These are phyloP conservation scores for Pyrenula massariospora DNA, from an alignment of 495 filamentous ascomycete genomes.

Conservation along the genomic window DNA sequence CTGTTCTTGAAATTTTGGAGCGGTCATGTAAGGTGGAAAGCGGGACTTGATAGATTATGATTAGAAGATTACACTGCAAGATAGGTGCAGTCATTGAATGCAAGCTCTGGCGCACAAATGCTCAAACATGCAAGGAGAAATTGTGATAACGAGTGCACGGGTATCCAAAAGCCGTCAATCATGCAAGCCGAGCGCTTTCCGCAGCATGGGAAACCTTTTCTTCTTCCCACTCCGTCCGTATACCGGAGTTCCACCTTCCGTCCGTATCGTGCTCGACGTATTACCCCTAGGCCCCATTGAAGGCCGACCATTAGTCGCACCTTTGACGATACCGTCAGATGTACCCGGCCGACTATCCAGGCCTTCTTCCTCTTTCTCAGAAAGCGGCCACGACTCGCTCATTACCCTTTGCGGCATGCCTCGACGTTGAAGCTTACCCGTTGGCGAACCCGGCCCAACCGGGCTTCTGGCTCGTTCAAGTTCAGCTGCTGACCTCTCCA, in stretches of 20 bases:
- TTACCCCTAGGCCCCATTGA: constrained; percentile 12
- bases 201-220: constrained; percentile 36
- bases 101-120: background rate
- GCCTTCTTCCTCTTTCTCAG: constrained; percentile 7
- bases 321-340: constrained; percentile 7
- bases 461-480: constrained; percentile 11
- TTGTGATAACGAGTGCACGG: background rate
- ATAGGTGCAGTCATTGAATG: no score
- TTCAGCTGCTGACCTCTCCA: constrained; percentile 24
- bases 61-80: constrained; percentile 14
- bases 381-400: constrained; percentile 7
- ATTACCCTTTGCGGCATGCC: constrained; percentile 15
- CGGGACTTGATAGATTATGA: no score
- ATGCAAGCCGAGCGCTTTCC: constrained; percentile 35
- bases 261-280: constrained; percentile 9
- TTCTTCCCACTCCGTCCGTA: constrained; percentile 31
- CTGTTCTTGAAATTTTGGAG: no score
- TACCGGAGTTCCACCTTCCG: constrained; percentile 17
- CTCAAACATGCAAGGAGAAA: background rate
- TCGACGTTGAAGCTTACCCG: constrained; percentile 6
- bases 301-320: constrained; percentile 9
- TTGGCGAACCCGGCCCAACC: constrained; percentile 9
- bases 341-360: constrained; percentile 3
- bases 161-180: constrained; percentile 10
- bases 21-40: no score